These are phyloP conservation scores for Sonneratia alba DNA, from an alignment of 345 rosid species.

Conservation along the genomic window DNA sequence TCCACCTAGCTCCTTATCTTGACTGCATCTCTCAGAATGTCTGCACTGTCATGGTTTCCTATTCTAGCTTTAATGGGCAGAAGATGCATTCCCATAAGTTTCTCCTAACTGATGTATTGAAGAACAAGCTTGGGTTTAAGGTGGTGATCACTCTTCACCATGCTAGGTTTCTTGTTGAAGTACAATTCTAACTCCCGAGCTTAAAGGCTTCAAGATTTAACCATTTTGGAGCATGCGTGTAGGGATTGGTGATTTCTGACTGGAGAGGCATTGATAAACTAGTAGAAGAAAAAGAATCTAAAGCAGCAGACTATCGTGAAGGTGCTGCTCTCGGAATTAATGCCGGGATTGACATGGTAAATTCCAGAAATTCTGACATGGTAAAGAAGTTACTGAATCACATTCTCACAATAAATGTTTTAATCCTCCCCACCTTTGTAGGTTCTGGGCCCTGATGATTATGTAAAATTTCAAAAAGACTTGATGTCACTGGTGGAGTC, in stretches of 20 bases:
- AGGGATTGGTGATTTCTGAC: constrained; percentile 83
- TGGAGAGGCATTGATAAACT: constrained; percentile 56
- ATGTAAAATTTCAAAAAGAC: neutral
- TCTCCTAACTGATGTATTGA: constrained; percentile 24
- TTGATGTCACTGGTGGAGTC: constrained; percentile 25
- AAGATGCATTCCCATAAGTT: constrained; percentile 31
- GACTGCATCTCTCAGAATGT: neutral
- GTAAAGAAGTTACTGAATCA: too few species aligned
- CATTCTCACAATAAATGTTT: too few species aligned
- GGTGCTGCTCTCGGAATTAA: neutral
- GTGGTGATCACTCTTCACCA: neutral
- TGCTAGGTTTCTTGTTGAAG: too few species aligned
- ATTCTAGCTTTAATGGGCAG: constrained; percentile 32
- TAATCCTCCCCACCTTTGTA: neutral
- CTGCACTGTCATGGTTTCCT: constrained; percentile 31
- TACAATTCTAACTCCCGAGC: neutral
- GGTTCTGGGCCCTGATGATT: neutral
- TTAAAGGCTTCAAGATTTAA: neutral
- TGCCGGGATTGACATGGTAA: constrained; percentile 1
- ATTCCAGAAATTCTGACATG: neutral
- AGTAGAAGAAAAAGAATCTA: neutral
- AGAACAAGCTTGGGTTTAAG: constrained; percentile 13
- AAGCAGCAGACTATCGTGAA: neutral
- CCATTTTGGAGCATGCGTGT: neutral
- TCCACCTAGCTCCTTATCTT: neutral